Evolutionary conservation across 1,284 basidiomycete genomes (phyloP).

Genomic region (Polyporus tsugae): DNA sequence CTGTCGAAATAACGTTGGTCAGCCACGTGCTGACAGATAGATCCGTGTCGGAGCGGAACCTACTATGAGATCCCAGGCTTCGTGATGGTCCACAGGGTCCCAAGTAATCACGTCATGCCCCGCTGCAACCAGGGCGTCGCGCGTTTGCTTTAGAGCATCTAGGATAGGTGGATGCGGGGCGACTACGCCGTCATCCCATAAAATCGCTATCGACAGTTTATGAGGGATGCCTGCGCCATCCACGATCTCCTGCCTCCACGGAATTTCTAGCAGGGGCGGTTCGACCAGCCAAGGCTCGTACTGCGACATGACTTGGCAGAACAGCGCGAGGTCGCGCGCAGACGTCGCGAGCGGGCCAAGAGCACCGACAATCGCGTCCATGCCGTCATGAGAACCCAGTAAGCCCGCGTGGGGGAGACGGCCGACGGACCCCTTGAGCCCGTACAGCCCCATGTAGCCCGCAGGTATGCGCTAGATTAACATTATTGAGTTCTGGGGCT

Average conservation of each 20-base stretch:
- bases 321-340: slow-evolving; percentile 60
- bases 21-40: slow-evolving; percentile 24
- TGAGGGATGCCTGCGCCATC: slow-evolving; percentile 50
- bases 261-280: slow-evolving; percentile 58
- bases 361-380: slow-evolving; percentile 61
- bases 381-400: slow-evolving; percentile 59
- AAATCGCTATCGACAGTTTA: slow-evolving; percentile 59
- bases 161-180: slow-evolving; percentile 62
- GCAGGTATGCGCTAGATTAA: slow-evolving; percentile 51
- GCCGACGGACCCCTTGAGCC: slow-evolving; percentile 60
- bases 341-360: slow-evolving; percentile 62
- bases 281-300: slow-evolving; percentile 64
- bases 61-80: slow-evolving; percentile 60
- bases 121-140: slow-evolving; percentile 52
- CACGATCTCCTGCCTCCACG: slow-evolving; percentile 55
- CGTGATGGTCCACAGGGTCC: slow-evolving; percentile 54
- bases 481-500: slow-evolving; percentile 24
- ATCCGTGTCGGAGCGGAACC: slow-evolving; percentile 35
- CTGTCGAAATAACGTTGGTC: slow-evolving; percentile 39
- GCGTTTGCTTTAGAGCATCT: slow-evolving; percentile 53
- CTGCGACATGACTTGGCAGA: slow-evolving; percentile 59
- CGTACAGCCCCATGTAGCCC: slow-evolving; percentile 60
- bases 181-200: slow-evolving; percentile 64
- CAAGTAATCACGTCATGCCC: slow-evolving; percentile 64
- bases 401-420: slow-evolving; percentile 60